Evolutionary conservation across 2,329 filamentous ascomycete genomes (phyloP).

Genomic region (Claviceps africana): DNA sequence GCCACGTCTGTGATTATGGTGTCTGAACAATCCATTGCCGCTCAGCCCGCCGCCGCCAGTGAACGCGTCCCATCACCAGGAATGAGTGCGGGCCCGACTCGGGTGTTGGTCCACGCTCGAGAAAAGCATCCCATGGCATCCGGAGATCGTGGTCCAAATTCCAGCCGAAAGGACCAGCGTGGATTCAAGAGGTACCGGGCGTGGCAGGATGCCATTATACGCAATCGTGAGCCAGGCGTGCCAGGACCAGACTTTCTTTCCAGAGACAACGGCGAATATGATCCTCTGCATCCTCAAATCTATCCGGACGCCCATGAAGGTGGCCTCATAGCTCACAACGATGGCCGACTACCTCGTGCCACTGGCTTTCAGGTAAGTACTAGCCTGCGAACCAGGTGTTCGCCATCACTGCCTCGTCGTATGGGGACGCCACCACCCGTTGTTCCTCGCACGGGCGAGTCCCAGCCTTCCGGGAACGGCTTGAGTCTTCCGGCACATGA

Average conservation of each 20-base stretch:
- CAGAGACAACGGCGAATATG: slow-evolving; percentile 5
- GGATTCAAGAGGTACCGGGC: slow-evolving; percentile 34
- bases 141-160: slow-evolving; percentile 5
- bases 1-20: slow-evolving; percentile 8
- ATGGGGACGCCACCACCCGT: background rate
- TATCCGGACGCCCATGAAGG: slow-evolving; percentile 1
- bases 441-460: background rate
- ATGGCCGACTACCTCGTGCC: background rate
- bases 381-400: slow-evolving; percentile 1
- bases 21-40: slow-evolving; percentile 5
- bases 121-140: slow-evolving; percentile 11
- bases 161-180: slow-evolving; percentile 24
- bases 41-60: background rate
- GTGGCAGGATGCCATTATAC: slow-evolving; percentile 25
- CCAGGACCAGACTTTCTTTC: slow-evolving; percentile 8
- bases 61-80: slow-evolving; percentile 3
- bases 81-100: background rate
- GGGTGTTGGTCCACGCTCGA: slow-evolving; percentile 4
- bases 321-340: slow-evolving; percentile 1
- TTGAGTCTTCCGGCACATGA: slow-evolving; percentile 14
- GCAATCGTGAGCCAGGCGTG: slow-evolving; percentile 13
- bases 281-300: slow-evolving; percentile 1
- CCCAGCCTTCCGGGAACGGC: slow-evolving; percentile 10
- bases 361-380: slow-evolving; percentile 4
- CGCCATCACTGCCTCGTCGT: slow-evolving; percentile 3